A percentile compares a stretch with the other conserved stretches of the same genome.
phyloP scores from a whole-genome alignment of 2,329 filamentous ascomycete genomes.

The Xylaria sp. region DNA sequence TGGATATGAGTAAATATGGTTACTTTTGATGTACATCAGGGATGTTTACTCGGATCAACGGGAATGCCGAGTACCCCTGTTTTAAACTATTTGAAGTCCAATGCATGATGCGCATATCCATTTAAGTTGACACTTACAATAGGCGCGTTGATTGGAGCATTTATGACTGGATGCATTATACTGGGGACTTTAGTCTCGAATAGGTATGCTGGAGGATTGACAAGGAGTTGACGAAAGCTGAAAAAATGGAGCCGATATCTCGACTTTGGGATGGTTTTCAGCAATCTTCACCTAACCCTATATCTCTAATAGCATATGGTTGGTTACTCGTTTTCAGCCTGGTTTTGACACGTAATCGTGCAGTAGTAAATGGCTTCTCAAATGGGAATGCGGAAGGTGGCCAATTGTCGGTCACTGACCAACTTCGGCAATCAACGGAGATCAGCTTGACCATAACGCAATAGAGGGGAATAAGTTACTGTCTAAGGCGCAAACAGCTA shows the following conservation, averaged over 20 bases:
- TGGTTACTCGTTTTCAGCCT: background rate
- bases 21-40: background rate
- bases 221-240: background rate
- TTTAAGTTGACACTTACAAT: background rate
- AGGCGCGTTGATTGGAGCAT: slow-evolving; percentile 6
- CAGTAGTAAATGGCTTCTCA: background rate
- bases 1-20: background rate
- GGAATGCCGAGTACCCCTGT: background rate
- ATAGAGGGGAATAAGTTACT: background rate
- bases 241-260: slow-evolving; percentile 3
- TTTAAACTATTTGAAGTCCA: background rate
- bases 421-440: background rate
- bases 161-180: background rate
- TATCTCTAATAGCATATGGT: background rate
- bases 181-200: background rate
- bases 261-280: background rate
- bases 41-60: background rate
- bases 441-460: background rate
- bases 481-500: background rate
- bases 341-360: background rate
- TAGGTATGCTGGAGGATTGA: background rate
- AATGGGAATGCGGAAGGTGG: background rate
- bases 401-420: background rate
- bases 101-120: background rate
- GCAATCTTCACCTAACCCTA: background rate